Percentiles rank a stretch among this genome's conserved stretches.
Evolutionary conservation across 345 rosid genomes (phyloP).

Genomic region (Barbarea vulgaris): DNA sequence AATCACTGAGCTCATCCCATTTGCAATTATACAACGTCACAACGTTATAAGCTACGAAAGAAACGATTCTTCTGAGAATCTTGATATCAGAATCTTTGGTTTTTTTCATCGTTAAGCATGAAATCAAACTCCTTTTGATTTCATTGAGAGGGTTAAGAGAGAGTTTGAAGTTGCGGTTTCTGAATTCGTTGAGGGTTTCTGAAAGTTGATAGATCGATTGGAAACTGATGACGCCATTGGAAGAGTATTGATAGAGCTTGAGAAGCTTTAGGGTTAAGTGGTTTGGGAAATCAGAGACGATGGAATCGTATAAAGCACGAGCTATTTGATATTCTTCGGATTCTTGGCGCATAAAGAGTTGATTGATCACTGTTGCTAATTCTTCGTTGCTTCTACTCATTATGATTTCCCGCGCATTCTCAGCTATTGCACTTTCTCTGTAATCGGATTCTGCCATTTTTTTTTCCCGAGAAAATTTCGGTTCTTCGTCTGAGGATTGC

Average conservation of each 20-base stretch:
- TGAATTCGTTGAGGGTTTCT: background rate
- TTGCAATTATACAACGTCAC: background rate
- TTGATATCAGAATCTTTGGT: background rate
- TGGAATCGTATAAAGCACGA: background rate
- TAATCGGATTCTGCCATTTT: background rate
- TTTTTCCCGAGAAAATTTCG: background rate
- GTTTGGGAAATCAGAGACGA: background rate
- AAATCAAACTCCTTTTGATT: background rate
- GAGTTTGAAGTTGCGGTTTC: background rate
- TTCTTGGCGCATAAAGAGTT: background rate
- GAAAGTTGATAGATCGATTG: background rate
- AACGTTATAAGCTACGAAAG: background rate
- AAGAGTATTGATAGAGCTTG: background rate
- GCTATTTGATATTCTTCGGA: background rate
- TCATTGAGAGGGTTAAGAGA: background rate
- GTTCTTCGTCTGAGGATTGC: background rate
- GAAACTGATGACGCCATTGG: background rate
- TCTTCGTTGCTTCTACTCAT: background rate
- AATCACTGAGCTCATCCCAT: slow-evolving; percentile 8
- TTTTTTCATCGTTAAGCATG: background rate
- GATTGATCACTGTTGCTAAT: background rate
- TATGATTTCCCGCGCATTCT: background rate
- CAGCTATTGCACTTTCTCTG: background rate
- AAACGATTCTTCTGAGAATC: background rate
- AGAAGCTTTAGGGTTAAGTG: background rate